Evolutionary conservation across 2,329 filamentous ascomycete genomes (phyloP).

Genomic region (Parascedosporium putredinis): DNA sequence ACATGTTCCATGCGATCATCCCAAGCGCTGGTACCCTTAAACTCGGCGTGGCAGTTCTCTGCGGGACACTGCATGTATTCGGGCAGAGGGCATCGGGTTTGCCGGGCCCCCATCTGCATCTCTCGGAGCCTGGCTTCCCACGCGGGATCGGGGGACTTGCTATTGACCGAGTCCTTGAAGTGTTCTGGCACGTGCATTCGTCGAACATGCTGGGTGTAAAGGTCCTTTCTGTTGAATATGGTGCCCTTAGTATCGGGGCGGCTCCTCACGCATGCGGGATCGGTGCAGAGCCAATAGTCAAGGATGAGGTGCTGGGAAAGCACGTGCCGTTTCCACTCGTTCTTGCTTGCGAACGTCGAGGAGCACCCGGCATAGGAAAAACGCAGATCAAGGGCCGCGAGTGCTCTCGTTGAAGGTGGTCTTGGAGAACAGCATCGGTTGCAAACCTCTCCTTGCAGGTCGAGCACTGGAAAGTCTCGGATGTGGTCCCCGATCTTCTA

Average conservation of each 20-base stretch:
- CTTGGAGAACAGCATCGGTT: slow-evolving; percentile 32
- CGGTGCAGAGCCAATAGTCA: slow-evolving; percentile 64
- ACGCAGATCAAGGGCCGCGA: slow-evolving; percentile 63
- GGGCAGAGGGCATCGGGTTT: slow-evolving; percentile 52
- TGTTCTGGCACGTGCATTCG: slow-evolving; percentile 64
- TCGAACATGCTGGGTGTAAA: slow-evolving; percentile 79
- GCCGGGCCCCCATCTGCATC: slow-evolving; percentile 49
- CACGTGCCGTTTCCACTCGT: slow-evolving; percentile 93
- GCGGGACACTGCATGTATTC: slow-evolving; percentile 50
- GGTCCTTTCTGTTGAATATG: slow-evolving; percentile 80
- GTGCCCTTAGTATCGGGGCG: slow-evolving; percentile 26
- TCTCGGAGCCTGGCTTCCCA: slow-evolving; percentile 8
- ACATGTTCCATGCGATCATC: slow-evolving; percentile 82
- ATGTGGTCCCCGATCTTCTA: background rate
- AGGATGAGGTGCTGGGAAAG: slow-evolving; percentile 68
- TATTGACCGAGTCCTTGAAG: slow-evolving; percentile 26
- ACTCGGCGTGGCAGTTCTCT: slow-evolving; percentile 45
- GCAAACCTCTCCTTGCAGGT: slow-evolving; percentile 26
- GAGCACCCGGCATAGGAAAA: slow-evolving; percentile 68
- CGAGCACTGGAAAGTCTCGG: background rate
- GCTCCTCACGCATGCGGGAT: slow-evolving; percentile 40
- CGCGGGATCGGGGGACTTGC: slow-evolving; percentile 25
- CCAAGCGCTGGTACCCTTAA: slow-evolving; percentile 58
- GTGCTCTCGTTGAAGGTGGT: slow-evolving; percentile 42
- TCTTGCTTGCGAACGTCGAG: slow-evolving; percentile 68